These are phyloP conservation scores for Magnaporthiopsis incrustans DNA, from an alignment of 2,329 filamentous ascomycete species.

Conservation along the genomic window DNA sequence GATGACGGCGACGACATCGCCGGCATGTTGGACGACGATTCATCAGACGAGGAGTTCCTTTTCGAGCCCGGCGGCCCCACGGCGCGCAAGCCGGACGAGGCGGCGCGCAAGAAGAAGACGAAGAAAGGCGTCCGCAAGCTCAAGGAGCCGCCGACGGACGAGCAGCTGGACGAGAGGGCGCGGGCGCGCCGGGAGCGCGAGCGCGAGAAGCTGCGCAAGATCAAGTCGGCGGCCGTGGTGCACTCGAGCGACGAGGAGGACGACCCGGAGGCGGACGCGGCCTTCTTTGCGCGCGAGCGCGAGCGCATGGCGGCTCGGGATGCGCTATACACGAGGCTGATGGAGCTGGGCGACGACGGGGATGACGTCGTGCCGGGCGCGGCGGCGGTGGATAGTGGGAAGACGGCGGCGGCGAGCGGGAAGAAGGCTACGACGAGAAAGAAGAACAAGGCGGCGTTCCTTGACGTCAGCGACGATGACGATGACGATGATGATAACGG, in stretches of 20 bases:
- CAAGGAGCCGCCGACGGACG: conserved; percentile 36
- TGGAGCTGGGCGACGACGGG: conserved; percentile 13
- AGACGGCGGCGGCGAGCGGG: not conserved
- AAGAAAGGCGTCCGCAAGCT: conserved; percentile 34
- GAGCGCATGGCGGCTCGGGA: conserved; percentile 13
- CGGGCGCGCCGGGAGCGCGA: conserved; percentile 58
- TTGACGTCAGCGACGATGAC: conserved; percentile 20
- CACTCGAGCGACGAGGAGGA: conserved; percentile 80
- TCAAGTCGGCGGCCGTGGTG: conserved; percentile 80
- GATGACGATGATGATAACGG: conserved; percentile 21
- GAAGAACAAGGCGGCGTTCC: conserved; percentile 22
- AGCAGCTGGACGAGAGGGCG: conserved; percentile 57
- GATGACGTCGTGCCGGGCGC: not conserved
- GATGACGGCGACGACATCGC: conserved; percentile 27
- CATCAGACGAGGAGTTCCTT: conserved; percentile 43
- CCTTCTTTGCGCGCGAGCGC: conserved; percentile 68
- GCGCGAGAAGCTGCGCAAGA: conserved; percentile 65
- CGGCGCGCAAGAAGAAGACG: conserved; percentile 44
- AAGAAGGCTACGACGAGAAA: conserved; percentile 11
- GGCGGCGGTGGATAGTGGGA: not conserved
- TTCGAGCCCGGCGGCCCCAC: conserved; percentile 66
- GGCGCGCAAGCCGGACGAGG: conserved; percentile 41
- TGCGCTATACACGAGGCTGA: conserved; percentile 4
- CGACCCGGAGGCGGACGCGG: conserved; percentile 62
- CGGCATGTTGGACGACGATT: conserved; percentile 35